Percentiles rank a stretch among this genome's conserved stretches.
Conservation (phyloP, 129 eudicot genomes). For the Centella asiatica region DNA sequence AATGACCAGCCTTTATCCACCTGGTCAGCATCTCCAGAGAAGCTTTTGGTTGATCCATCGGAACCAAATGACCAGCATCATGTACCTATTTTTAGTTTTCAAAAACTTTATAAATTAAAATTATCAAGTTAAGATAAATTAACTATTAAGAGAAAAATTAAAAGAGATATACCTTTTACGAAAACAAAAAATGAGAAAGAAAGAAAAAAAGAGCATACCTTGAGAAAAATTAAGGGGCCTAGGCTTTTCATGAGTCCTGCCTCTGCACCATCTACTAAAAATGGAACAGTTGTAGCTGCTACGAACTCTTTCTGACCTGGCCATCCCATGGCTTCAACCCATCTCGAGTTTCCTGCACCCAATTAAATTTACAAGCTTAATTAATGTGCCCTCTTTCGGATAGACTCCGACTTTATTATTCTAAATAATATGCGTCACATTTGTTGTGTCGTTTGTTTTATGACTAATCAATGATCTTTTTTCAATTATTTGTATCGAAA, state of each 20-base stretch:
- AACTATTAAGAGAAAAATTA: too few species aligned
- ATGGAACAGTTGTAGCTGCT: slow-evolving; percentile 34
- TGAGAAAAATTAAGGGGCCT: slow-evolving; percentile 65
- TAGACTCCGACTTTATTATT: too few species aligned
- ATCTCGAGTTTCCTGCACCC: slow-evolving; percentile 53
- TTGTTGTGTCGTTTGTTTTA: too few species aligned
- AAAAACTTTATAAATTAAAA: background rate
- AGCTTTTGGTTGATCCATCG: slow-evolving; percentile 50
- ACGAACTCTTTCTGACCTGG: slow-evolving; percentile 59
- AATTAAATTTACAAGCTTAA: background rate
- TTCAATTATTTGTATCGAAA: too few species aligned
- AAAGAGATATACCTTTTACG: background rate
- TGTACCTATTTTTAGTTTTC: slow-evolving; percentile 19
- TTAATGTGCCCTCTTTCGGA: too few species aligned
- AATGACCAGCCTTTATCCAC: slow-evolving; percentile 31
- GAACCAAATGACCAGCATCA: slow-evolving; percentile 48
- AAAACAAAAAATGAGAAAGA: slow-evolving; percentile 5
- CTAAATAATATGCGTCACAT: too few species aligned
- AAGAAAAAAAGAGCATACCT: slow-evolving; percentile 19
- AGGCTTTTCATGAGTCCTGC: slow-evolving; percentile 60
- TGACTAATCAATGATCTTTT: too few species aligned
- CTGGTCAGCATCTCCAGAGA: slow-evolving; percentile 38
- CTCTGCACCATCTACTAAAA: slow-evolving; percentile 53
- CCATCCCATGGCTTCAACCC: slow-evolving; percentile 81
- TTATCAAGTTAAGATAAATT: too few species aligned